Evolutionary conservation across 2,329 filamentous ascomycete species (phyloP), one percentile per base, ranked within the genome.

Genomic region (Penicillium hesseltinei): DNA sequence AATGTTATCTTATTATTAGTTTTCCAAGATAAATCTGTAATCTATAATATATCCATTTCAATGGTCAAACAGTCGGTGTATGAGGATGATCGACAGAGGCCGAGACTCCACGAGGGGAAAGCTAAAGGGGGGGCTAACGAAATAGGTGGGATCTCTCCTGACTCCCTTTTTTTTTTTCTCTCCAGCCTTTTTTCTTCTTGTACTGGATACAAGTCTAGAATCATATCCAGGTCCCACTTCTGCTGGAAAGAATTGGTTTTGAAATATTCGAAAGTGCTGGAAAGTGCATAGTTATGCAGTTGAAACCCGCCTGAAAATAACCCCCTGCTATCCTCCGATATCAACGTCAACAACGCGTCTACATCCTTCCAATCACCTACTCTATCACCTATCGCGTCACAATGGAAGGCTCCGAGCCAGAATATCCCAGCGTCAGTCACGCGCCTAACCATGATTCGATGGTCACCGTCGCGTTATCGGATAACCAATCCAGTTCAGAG

Each of bases 391-490:
- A 51, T 42, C 53, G 39, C 39, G 47, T 38, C 51, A 53, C 43
- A 50, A 73, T 73, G 66, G 66, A 70, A n/a, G 56, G 39, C 45
- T 58, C 65, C 51, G 64, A 68, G 43, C 54, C 61, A 49, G 58
- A 55, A 33, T 66, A 69, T 45, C 66, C 66, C 17, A 57, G 55
- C 35, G 56, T 60, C 33, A 59, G 65, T 13, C 65, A 68, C 54
- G 67, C 67, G 36, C 63, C 65, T 0, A 69, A 69, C 54, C 71
- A 78, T 50, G 88, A 91, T 74, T 91, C 89, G 21, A 88, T 91
- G 87, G 88, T 91, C 45, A 91, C 88, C 8, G 88, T 91, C 44
- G 83, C 88, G 54, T 79, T 91, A 48, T 91, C 88, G 21, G 88
- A 90, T 78, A 81, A 57, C 73, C 83, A 65, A 67, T 80, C 65